Base-by-base conservation (phyloP, 495 filamentous ascomycete species). In the Jackrogersella minutella region DNA sequence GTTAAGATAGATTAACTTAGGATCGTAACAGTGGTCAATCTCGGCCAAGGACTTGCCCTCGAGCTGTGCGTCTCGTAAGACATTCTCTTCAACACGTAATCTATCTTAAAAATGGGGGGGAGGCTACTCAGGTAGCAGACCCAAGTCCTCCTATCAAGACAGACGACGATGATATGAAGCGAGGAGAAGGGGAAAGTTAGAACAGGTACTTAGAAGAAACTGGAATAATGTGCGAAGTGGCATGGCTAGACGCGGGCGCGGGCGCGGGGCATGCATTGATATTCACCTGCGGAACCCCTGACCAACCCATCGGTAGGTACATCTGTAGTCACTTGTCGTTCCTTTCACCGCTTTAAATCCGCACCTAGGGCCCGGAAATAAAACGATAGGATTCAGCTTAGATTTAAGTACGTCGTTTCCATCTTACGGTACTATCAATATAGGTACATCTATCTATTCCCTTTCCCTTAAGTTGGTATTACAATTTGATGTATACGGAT, bases 171-270 rank as follows among this genome's bases (percentile, higher is more conserved):
- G 17, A 51, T 6, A 14, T 51, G 58, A 62, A 40, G 51, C 51
- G n/a, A n/a, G n/a, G n/a, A n/a, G n/a, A n/a, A n/a, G n/a, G n/a
- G n/a, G n/a, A n/a, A n/a, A n/a, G n/a, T n/a, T n/a, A n/a, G n/a
- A n/a, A n/a, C n/a, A n/a, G n/a, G n/a, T n/a, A n/a, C n/a, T n/a
- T 54, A 24, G 17, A 31, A 34, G 33, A 36, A 10, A n/a, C 11
- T 3, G 7, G 26, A 30, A 30, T 30, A 30, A 30, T 46, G 36
- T 40, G 36, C 5, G 44, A 47, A 47, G 44, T 30, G 61, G 41
- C 37, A 41, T 62, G 37, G 49, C 37, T 55, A 55, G 59, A 55
- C 59, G 59, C 59, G 59, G n/a, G n/a, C n/a, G n/a, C n/a, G n/a
- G n/a, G n/a, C n/a, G n/a, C n/a, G n/a, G 59, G 59, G 59, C 59